Evolutionary conservation across 192 early-diverging fungal species (phyloP), one percentile per base, ranked within the genome.

Genomic region (Polychytrium aggregatum): DNA sequence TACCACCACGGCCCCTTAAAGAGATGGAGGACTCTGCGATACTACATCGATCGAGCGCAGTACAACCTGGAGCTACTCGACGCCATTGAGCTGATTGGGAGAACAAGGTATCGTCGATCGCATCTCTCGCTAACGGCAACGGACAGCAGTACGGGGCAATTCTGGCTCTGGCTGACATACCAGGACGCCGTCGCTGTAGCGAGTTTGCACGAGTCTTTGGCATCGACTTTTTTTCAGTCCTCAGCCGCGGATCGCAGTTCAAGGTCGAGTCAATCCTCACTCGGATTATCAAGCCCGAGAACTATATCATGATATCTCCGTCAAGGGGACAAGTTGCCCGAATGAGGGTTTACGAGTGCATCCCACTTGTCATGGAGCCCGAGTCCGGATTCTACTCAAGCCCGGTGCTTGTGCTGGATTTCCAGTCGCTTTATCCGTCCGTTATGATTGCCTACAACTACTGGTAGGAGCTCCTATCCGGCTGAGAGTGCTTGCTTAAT

Each of bases 401-500:
- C 56, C 93, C 93, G 3, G 51, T 93, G 21, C 60, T 90, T 1
- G 88, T 97, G 3, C 64, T 94, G 26, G 93, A 97, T 64, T 97
- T 95, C 42, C 91, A 94, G 56, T 86, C 83, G 40, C 64, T 97
- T 16, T 97, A 97, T 46, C 93, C 93, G 17, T 90, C 86, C 52
- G 70, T 97, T 14, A 91, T 97, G 82, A 93, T 95, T 57, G 93
- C 90, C 0, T 97, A 92, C 65, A 97, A 97, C 57, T 88, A 85
- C 38, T 97, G 92, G 71, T 76, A 48, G 20, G 45, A 48, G 10
- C 26, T 24, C 30, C n/a, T n/a, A n/a, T n/a, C n/a, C n/a, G n/a
- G n/a, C n/a, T n/a, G n/a, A n/a, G n/a, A n/a, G n/a, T n/a, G n/a
- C n/a, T n/a, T n/a, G n/a, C n/a, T n/a, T n/a, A n/a, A n/a, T n/a